phyloP scores from a whole-genome alignment of 768 basidiomycete genomes.

The Lactarius quietus region DNA sequence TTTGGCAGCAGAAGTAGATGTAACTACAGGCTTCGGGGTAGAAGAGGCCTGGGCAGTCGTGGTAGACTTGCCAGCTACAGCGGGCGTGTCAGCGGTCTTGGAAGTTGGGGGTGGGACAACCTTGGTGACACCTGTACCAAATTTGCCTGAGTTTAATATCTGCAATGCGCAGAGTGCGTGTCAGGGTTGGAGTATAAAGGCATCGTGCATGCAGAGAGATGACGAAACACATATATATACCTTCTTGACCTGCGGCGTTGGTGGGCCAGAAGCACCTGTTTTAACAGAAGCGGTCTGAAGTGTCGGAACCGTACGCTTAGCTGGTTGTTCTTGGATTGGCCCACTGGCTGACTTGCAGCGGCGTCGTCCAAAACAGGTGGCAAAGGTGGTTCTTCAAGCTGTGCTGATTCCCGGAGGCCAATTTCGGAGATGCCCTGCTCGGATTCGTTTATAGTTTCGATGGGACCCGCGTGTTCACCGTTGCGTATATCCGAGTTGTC shows the following conservation, averaged over 20 bases:
- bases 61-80: constrained; percentile 31
- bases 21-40: constrained; percentile 33
- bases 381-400: constrained; percentile 20
- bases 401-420: constrained; percentile 18
- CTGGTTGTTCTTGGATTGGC: constrained; percentile 29
- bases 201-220: constrained; percentile 10
- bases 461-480: constrained; percentile 31
- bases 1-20: constrained; percentile 20
- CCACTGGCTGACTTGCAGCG: constrained; percentile 22
- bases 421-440: constrained; percentile 7
- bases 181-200: constrained; percentile 28
- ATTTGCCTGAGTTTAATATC: constrained; percentile 26
- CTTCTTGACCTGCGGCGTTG: constrained; percentile 65
- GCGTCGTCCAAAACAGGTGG: constrained; percentile 12
- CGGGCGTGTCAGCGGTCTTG: constrained; percentile 40
- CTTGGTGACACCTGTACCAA: constrained; percentile 39
- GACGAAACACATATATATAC: constrained; percentile 40
- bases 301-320: constrained; percentile 32
- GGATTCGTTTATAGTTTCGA: constrained; percentile 3
- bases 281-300: constrained; percentile 46
- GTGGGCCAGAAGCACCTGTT: constrained; percentile 41
- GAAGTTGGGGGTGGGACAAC: constrained; percentile 35
- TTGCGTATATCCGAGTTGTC: constrained; percentile 11
- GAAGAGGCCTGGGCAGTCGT: constrained; percentile 31
- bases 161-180: constrained; percentile 16